Conservation (phyloP, 148 eudicot species). For the Hydrangea macrophylla region DNA sequence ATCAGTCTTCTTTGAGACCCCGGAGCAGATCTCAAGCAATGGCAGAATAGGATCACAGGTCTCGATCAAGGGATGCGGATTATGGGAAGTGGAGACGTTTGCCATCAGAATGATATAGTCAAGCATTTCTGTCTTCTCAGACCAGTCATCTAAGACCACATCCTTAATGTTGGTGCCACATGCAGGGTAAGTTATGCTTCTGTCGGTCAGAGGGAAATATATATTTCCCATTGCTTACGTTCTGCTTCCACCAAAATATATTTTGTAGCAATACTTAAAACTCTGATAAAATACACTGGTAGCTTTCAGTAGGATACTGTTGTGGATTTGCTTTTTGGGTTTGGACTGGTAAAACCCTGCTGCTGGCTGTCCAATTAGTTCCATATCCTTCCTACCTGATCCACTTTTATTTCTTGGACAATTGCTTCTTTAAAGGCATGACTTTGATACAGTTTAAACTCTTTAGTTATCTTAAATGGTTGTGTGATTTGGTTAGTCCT, state of each 20-base stretch:
- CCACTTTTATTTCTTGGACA: slow-evolving; percentile 5
- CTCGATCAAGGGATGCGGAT: slow-evolving; percentile 80
- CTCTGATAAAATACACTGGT: slow-evolving; percentile 13
- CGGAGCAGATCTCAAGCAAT: slow-evolving; percentile 72
- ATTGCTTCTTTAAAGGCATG: slow-evolving; percentile 6
- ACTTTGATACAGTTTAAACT: slow-evolving; percentile 13
- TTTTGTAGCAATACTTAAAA: slow-evolving; percentile 24
- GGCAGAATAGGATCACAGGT: slow-evolving; percentile 69
- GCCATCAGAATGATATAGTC: slow-evolving; percentile 51
- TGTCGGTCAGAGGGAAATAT: slow-evolving; percentile 17
- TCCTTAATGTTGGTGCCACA: slow-evolving; percentile 23
- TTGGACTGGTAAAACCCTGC: slow-evolving; percentile 14
- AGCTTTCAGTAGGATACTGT: slow-evolving; percentile 31
- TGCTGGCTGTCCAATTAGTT: slow-evolving; percentile 3
- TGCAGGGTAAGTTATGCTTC: slow-evolving; percentile 32
- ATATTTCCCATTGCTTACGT: slow-evolving; percentile 16
- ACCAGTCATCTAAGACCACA: not conserved
- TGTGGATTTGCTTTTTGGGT: slow-evolving; percentile 28
- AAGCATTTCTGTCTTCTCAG: slow-evolving; percentile 6
- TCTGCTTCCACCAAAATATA: slow-evolving; percentile 26
- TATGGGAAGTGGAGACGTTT: slow-evolving; percentile 87
- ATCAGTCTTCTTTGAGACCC: slow-evolving; percentile 71
- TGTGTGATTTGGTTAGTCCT: slow-evolving; percentile 11
- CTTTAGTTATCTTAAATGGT: slow-evolving; percentile 7
- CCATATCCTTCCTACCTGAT: not conserved